Percentiles rank a stretch among this genome's conserved stretches.
phyloP scores from a whole-genome alignment of 2,329 filamentous ascomycete species.

The Venturia nashicola region DNA sequence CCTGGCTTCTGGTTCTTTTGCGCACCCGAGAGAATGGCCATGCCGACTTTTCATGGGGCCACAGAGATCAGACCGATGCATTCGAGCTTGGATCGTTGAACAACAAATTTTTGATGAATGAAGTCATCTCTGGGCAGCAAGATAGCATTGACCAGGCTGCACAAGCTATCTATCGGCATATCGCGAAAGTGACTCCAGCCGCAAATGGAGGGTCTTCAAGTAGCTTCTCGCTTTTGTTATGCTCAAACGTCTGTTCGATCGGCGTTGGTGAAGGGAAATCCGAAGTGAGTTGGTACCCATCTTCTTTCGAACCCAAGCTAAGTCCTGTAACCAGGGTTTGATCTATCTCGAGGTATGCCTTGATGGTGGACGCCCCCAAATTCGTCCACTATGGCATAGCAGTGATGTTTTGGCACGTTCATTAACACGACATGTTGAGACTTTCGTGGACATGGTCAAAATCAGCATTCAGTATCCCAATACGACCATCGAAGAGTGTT shows the following conservation, averaged over 20 bases:
- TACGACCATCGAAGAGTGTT: conserved; percentile 8
- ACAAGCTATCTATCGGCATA: conserved; percentile 16
- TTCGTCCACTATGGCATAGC: conserved; percentile 4
- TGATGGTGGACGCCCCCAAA: not conserved
- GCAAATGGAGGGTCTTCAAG: not conserved
- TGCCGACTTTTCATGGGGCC: conserved; percentile 29
- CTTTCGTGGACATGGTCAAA: not conserved
- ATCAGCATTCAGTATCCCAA: conserved; percentile 8
- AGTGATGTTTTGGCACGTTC: not conserved
- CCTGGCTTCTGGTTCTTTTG: conserved; percentile 34
- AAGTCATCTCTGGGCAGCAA: conserved; percentile 23
- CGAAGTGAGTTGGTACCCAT: not conserved
- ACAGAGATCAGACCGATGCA: conserved; percentile 13
- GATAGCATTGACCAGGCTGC: conserved; percentile 18
- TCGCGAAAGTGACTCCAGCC: not conserved
- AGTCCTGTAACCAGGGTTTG: not conserved
- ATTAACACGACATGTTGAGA: conserved; percentile 13
- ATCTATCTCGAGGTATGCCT: not conserved
- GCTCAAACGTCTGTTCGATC: not conserved
- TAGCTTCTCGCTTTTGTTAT: not conserved
- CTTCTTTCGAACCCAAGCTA: not conserved
- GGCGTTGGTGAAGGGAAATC: not conserved
- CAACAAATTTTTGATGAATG: conserved; percentile 18
- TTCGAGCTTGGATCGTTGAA: conserved; percentile 12
- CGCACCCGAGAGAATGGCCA: conserved; percentile 29